phyloP scores from a whole-genome alignment of 306 rosid genomes.

The Malus fusca region DNA sequence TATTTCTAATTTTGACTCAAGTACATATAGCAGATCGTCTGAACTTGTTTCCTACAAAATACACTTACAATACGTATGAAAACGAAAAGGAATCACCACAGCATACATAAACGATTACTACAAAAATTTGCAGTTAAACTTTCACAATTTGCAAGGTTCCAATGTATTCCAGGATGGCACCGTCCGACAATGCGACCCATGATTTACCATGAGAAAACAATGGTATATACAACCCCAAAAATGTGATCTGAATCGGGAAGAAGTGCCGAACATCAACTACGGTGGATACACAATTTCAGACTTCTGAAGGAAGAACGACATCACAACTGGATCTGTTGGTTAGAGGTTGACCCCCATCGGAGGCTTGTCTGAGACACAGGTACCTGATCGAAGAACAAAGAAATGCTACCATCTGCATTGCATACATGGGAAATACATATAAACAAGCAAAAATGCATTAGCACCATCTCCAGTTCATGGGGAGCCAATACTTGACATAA shows the following conservation, averaged over 20 bases:
- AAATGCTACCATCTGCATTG: not conserved
- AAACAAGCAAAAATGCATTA: not conserved
- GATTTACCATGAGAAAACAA: slow-evolving; percentile 3
- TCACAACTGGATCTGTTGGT: not conserved
- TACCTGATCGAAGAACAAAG: not conserved
- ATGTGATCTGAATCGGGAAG: not conserved
- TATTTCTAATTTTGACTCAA: too few species aligned
- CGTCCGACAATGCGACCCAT: not conserved
- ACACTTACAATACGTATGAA: too few species aligned
- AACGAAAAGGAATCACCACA: not conserved
- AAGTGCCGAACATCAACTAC: not conserved
- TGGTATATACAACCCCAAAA: not conserved
- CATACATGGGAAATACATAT: not conserved
- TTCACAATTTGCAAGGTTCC: not conserved
- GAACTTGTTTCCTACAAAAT: too few species aligned
- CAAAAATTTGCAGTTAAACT: slow-evolving; percentile 6
- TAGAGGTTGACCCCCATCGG: not conserved
- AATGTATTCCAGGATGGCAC: not conserved
- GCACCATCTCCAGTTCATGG: not conserved
- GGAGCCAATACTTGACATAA: not conserved
- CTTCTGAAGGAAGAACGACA: not conserved
- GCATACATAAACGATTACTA: not conserved
- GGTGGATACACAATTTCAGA: not conserved
- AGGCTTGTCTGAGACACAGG: not conserved
- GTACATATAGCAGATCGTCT: too few species aligned